phyloP scores from a whole-genome alignment of 768 basidiomycete genomes.

The Neoboletus magnificus region DNA sequence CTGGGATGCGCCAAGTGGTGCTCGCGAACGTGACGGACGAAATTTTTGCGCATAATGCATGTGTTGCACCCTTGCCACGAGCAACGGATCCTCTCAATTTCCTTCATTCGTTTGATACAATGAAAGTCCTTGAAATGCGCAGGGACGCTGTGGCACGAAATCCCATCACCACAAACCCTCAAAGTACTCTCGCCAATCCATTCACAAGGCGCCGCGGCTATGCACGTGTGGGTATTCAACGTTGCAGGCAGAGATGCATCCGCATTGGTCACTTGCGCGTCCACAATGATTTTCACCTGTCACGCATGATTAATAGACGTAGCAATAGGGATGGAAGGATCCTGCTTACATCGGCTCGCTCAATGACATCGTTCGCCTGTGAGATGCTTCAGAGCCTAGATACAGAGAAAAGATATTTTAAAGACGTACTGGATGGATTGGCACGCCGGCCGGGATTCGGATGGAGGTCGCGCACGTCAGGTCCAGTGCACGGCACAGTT shows the following conservation, averaged over 20 bases:
- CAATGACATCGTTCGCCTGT: neutral
- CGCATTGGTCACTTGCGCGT: too few species aligned
- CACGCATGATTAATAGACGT: too few species aligned
- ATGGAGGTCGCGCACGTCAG: too few species aligned
- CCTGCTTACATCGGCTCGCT: neutral
- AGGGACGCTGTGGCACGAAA: neutral
- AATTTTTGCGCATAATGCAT: neutral
- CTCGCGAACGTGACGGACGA: neutral
- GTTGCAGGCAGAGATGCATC: too few species aligned
- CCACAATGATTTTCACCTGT: too few species aligned
- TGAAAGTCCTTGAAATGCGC: neutral
- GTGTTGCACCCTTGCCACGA: neutral
- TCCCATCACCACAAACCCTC: neutral
- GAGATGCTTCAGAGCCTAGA: neutral
- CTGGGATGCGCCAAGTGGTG: constrained; percentile 2
- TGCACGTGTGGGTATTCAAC: neutral
- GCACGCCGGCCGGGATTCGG: neutral
- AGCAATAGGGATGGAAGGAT: neutral
- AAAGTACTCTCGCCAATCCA: neutral
- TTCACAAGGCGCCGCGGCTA: neutral
- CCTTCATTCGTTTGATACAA: neutral
- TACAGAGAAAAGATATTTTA: neutral
- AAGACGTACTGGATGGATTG: neutral
- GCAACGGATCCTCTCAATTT: rapidly evolving
- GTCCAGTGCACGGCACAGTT: neutral